Percentiles rank a stretch among this genome's conserved stretches.
Evolutionary conservation across 2,329 filamentous ascomycete species (phyloP).

Genomic region (Orbilia ellipsospora): DNA sequence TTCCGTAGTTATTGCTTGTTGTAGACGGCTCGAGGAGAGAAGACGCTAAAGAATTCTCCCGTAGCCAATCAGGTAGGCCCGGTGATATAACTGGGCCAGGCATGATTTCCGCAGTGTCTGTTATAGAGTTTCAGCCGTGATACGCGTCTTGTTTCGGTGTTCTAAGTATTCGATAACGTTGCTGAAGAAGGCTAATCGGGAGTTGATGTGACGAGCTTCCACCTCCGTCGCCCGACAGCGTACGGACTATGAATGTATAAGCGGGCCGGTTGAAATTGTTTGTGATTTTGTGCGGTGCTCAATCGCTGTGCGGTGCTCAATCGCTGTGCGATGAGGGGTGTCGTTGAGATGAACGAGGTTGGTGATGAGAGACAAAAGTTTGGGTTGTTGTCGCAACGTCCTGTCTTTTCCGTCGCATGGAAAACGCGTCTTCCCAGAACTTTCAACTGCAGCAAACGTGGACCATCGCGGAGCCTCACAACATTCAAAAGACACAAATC

Average conservation of each 20-base stretch:
- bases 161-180: conserved; percentile 7
- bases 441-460: conserved; percentile 19
- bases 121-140: conserved; percentile 4
- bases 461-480: conserved; percentile 15
- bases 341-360: conserved; percentile 16
- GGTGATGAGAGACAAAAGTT: conserved; percentile 28
- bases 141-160: conserved; percentile 29
- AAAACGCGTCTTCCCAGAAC: conserved; percentile 55
- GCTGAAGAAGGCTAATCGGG: neutral
- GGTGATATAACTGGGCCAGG: conserved; percentile 40
- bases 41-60: conserved; percentile 25
- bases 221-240: conserved; percentile 6
- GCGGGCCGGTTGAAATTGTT: neutral
- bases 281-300: neutral
- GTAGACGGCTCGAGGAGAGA: conserved; percentile 24
- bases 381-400: conserved; percentile 45
- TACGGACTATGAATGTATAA: neutral
- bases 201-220: neutral
- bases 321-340: conserved; percentile 24
- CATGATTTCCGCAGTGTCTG: conserved; percentile 9
- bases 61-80: conserved; percentile 47
- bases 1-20: conserved; percentile 27
- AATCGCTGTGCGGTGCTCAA: conserved; percentile 26
- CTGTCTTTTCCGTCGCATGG: conserved; percentile 22
- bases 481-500: conserved; percentile 18